Evolutionary conservation across 805 yeast genomes (phyloP), one percentile per base, ranked within the genome.

Genomic region (Kodamaea fukazawae): DNA sequence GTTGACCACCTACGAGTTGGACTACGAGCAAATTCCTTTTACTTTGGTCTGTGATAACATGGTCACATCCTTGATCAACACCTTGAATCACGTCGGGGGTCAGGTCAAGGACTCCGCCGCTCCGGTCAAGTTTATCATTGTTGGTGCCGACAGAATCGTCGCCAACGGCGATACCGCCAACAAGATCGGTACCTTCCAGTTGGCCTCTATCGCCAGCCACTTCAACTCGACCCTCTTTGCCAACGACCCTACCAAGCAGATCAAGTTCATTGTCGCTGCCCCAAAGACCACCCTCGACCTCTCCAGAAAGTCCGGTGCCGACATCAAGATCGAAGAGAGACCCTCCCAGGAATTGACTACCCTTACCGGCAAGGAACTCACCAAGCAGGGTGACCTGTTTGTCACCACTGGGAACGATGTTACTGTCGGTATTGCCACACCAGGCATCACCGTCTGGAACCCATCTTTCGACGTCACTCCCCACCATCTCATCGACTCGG

Each of bases 381-480:
- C 34, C 7, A 38, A 32, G 15, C 18, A 12, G 18, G 22, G 13
- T 6, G 32, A 30, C 10, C 33, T 16, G 12, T 23, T 34, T 10
- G 47, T 45, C 12, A 51, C 57, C 29, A 45, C 48, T 34, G 66
- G 71, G 41, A 57, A 62, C 32, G 54, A 68, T 43, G 22, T 74
- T 1, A 79, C 79, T 13, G 84, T 89, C 10, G 84, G 86, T 29
- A 75, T 84, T 42, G 96, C 96, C 1, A 93, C 98, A 3, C 84
- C 85, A 2, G 85, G 83, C 0, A 83, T 90, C 23, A 66, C 73
- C 4, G 96, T 89, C 2, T 91, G 97, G 97, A 93, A 93, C 54
- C 99, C 99, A 1, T 84, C 97, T 0, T 91, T 91, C 54, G 99
- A 91, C 56, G 88, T 93, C 11, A 88, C 98, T 3, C 96, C 96